Base-by-base conservation (phyloP, 2,329 filamentous ascomycete species). In the Colletotrichum trifolii region DNA sequence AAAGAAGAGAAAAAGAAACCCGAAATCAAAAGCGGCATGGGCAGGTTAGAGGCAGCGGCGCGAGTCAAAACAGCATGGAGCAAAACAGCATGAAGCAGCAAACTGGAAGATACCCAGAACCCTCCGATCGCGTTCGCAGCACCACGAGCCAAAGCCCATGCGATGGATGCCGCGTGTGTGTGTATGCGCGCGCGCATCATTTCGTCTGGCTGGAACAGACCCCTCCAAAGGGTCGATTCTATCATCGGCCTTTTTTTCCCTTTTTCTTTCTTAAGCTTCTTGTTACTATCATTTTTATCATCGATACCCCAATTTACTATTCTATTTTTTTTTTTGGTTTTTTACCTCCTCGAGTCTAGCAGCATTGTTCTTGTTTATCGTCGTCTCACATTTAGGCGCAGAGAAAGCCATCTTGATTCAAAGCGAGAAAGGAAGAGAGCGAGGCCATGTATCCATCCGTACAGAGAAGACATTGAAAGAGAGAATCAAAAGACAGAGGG, bases 151-250 rank as follows among this genome's bases (percentile, higher is more conserved):
- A 40, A 40, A 40, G 39, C 39, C 39, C 39, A 40, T 5, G 25
- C 25, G 25, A 25, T 25, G 25, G 25, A 25, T 25, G 25, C 4
- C 25, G 25, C 25, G 25, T 25, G 25, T 25, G 25, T 25, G 17
- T 17, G 25, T 25, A 25, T 25, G 25, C 25, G 25, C 25, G 43
- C 43, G n/a, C 15, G 43, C 43, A 46, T 46, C 25, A 9, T 17
- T 58, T 36, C 38, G 46, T 58, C 46, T 58, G 54, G 54, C 54
- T 58, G 46, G 54, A 58, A 58, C 54, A 58, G 45, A 42, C 54
- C 46, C 25, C 25, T 25, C 25, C 3, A 25, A 46, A 56, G 56
- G 45, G 60, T 55, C 58, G 49, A 61, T 66, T 58, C 54, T 60
- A 56, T 67, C 47, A 25, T 25, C 25, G 25, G 25, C 25, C 25